A percentile compares a stretch with the other conserved stretches of the same genome.
phyloP scores from a whole-genome alignment of 192 early-diverging fungal genomes.

The Coemansia sp. region DNA sequence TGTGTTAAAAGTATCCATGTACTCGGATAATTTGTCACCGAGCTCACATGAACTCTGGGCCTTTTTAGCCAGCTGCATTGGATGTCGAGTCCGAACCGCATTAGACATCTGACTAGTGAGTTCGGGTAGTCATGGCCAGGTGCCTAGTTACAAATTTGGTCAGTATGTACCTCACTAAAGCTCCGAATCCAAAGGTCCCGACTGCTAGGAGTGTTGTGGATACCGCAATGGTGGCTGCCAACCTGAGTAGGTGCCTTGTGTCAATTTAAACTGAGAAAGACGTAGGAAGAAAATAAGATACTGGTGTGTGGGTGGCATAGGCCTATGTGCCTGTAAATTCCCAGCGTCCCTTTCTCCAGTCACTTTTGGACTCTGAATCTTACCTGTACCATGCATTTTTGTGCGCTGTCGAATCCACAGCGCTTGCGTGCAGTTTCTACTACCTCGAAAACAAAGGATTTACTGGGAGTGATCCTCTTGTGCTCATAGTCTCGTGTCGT shows the following conservation, averaged over 20 bases:
- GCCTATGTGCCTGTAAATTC: too few species aligned
- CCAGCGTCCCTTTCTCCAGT: too few species aligned
- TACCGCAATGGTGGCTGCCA: neutral
- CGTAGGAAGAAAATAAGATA: neutral
- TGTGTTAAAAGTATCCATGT: constrained; percentile 85
- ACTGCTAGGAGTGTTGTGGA: neutral
- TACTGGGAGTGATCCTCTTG: too few species aligned
- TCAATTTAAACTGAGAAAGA: neutral
- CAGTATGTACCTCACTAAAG: constrained; percentile 91
- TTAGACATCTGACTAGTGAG: constrained; percentile 86
- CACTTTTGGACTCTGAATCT: too few species aligned
- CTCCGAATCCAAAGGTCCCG: constrained; percentile 40
- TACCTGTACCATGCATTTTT: too few species aligned
- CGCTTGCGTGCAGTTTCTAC: too few species aligned
- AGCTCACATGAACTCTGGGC: constrained; percentile 93
- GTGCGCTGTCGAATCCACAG: too few species aligned
- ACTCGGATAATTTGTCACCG: constrained; percentile 74
- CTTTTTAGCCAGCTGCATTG: constrained; percentile 57
- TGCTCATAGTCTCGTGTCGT: too few species aligned
- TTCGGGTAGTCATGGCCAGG: constrained; percentile 72
- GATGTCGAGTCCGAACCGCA: constrained; percentile 84
- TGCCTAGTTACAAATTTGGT: constrained; percentile 94
- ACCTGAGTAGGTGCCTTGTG: constrained; percentile 1
- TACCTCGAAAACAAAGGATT: too few species aligned
- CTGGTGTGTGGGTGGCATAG: too few species aligned